Evolutionary conservation across 2,329 filamentous ascomycete genomes (phyloP), one percentile per base, ranked within the genome.

Genomic region (Alternaria metachromatica): DNA sequence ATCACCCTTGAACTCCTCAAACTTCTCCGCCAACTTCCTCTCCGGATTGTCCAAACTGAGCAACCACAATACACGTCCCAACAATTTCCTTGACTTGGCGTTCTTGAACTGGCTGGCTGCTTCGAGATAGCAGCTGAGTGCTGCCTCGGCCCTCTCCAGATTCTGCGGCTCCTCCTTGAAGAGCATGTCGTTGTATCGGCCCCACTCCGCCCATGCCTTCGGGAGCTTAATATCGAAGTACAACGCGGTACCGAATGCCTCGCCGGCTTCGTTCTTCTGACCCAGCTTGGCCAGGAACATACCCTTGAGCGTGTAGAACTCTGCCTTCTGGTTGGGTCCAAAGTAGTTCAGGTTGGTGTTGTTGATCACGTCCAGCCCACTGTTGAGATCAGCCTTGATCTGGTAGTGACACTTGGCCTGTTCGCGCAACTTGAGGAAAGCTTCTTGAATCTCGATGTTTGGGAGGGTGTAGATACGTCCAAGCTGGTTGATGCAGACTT

Each of bases 291-390:
- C 96, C 48, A 98, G 84, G 85, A 99, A 99, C 96, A 99, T 99
- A 65, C 96, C 96, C 86, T 99, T 99, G 58, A 99, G 87, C 0
- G 96, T 99, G 84, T 97, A 99, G 82, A 99, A 99, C 79, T 99
- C 96, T 9, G 96, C 96, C 82, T 99, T 99, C 80, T 99, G 96
- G 75, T 94, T 91, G 4, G 91, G 88, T 65, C 94, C 96, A 80
- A 99, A 99, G 84, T 99, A 99, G 80, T 97, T 97, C 61, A 99
- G 88, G 73, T 99, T 99, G 37, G 96, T 99, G 73, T 99, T 99
- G 81, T 99, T 99, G 80, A 99, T 99, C 3, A 99, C 96, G 76
- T 99, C 96, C 69, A 99, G 80, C 2, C 96, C 96, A 76, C 90
- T 97, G 57, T 90, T 95, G 58, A 99, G 88, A 81, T 99, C 96